Base-by-base conservation (phyloP, 148 eudicot species). In the Vaccinium myrtillus region DNA sequence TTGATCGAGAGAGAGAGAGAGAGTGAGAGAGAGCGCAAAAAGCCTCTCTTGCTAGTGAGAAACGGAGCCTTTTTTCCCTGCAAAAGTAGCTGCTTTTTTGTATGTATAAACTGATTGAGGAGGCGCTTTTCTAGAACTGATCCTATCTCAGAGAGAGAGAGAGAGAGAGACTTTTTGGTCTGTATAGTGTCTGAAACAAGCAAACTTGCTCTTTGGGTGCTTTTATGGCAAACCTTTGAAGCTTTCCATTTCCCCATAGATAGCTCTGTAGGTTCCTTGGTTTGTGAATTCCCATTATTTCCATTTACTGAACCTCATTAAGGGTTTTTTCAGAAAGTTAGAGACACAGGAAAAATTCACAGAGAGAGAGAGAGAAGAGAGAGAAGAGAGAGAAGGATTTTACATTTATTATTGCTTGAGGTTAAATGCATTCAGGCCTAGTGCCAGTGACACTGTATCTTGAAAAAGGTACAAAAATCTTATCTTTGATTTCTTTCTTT, bases 21-120 rank as follows among this genome's bases (percentile, higher is more conserved):
- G 90, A 87, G 82, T 87, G 27, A 54, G 83, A 81, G 75, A 88
- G 77, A 36, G 73, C 83, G 56, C 21, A 1, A 77, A 75, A 50
- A 50, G 6, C 53, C 53, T 50, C 10, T 50, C 11, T 8, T 50
- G 77, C 53, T 7, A 50, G 80, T 46, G 90, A 89, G 48, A 85
- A 84, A 56, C 61, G 15, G 91, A 81, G 9, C 58, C 36, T 12
- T 30, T 73, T 73, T 32, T 15, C 21, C 77, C 77, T 39, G 77
- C 23, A 73, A 39, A 73, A 39, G 77, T 18, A 73, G 77, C 50
- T 73, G n/a, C 13, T 73, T 15, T 1, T 70, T 30, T 70, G 6
- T 58, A 5, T 70, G 49, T 39, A 32, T 39, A 39, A 27, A 32
- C 50, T 6, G 11, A 73, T 73, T 8, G n/a, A 36, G 50, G 77